These are phyloP conservation scores for Kwoniella sp. DNA, from an alignment of 768 basidiomycete genomes.

Conservation along the genomic window DNA sequence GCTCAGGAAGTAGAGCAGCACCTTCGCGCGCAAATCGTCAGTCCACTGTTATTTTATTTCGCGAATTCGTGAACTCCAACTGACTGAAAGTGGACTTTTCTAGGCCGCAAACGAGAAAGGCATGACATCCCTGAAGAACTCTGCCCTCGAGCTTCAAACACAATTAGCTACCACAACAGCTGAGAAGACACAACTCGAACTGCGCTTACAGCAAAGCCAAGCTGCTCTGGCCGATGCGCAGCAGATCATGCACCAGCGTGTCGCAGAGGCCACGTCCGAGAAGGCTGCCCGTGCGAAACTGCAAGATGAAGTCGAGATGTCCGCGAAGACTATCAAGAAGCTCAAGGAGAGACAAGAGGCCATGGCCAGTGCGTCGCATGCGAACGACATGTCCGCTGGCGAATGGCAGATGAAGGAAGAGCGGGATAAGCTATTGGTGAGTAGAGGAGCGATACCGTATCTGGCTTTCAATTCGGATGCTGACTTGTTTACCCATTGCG, in stretches of 20 bases:
- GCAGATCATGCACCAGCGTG: constrained; percentile 42
- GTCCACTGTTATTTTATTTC: constrained; percentile 37
- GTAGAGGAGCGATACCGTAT: constrained; percentile 24
- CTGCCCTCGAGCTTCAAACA: constrained; percentile 44
- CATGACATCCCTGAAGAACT: constrained; percentile 50
- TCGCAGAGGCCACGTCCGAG: constrained; percentile 48
- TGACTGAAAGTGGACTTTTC: constrained; percentile 42
- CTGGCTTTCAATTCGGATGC: too few relatives aligned
- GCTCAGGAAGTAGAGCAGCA: constrained; percentile 68
- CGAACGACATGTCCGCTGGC: constrained; percentile 19
- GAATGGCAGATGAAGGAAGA: constrained; percentile 45
- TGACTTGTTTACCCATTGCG: not conserved
- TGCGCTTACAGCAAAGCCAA: constrained; percentile 41
- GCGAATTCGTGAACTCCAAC: not conserved
- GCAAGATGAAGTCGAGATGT: constrained; percentile 54
- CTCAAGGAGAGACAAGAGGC: constrained; percentile 51
- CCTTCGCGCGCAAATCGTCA: constrained; percentile 66
- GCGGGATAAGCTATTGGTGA: constrained; percentile 50
- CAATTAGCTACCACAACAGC: constrained; percentile 41
- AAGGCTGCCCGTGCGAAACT: constrained; percentile 35
- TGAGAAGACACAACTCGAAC: constrained; percentile 45
- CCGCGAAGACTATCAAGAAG: constrained; percentile 46
- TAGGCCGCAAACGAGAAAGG: constrained; percentile 56
- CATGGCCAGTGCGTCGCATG: constrained; percentile 22
- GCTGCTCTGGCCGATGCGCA: constrained; percentile 48